Conservation (phyloP, 2,329 filamentous ascomycete species). For the Graphilbum ipis-grandicollis region DNA sequence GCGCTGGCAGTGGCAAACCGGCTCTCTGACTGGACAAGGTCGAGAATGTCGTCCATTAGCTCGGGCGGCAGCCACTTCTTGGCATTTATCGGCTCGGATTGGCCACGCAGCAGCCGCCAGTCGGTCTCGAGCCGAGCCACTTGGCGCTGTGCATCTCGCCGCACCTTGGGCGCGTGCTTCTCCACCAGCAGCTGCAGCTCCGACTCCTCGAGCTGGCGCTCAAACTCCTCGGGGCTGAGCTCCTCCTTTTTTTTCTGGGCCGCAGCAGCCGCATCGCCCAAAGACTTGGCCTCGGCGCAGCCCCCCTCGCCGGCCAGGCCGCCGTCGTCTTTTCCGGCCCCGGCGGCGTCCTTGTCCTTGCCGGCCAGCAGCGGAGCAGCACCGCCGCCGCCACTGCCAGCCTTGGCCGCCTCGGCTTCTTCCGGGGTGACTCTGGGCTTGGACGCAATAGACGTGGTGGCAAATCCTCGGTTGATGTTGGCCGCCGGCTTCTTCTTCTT, state of each 20-base stretch:
- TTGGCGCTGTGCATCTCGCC: slow-evolving; percentile 63
- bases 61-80: slow-evolving; percentile 69
- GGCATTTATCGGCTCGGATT: slow-evolving; percentile 56
- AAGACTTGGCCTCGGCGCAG: no score
- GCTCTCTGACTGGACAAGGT: slow-evolving; percentile 50
- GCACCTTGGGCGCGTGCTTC: slow-evolving; percentile 61
- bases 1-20: slow-evolving; percentile 36
- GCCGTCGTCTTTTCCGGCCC: not conserved
- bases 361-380: not conserved
- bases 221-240: slow-evolving; percentile 74
- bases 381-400: no score
- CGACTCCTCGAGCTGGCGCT: slow-evolving; percentile 75
- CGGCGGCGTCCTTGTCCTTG: slow-evolving; percentile 5
- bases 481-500: slow-evolving; percentile 85
- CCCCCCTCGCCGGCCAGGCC: no score
- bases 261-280: no score
- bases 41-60: slow-evolving; percentile 59
- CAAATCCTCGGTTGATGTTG: slow-evolving; percentile 83
- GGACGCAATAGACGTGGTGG: slow-evolving; percentile 81
- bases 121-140: slow-evolving; percentile 69
- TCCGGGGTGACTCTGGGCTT: slow-evolving; percentile 50
- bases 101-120: slow-evolving; percentile 59
- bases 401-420: slow-evolving; percentile 6
- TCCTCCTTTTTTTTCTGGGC: slow-evolving; percentile 25
- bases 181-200: slow-evolving; percentile 80